phyloP scores from a whole-genome alignment of 2,329 filamentous ascomycete species.

The Claviceps monticola region DNA sequence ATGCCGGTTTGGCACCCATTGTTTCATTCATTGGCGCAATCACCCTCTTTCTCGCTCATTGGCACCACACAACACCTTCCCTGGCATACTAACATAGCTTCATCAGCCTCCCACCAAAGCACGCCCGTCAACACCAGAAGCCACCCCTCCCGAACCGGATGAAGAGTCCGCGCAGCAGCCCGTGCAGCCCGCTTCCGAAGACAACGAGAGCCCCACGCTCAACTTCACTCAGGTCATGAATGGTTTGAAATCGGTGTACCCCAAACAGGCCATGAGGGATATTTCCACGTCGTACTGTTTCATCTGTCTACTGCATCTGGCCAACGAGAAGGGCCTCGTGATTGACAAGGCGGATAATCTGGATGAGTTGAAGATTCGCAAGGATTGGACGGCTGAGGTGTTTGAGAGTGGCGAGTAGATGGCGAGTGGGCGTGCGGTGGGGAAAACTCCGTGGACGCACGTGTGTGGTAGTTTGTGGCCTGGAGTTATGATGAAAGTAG shows the following conservation, averaged over 20 bases:
- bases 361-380: conserved; percentile 45
- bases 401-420: conserved; percentile 24
- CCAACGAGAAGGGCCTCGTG: conserved; percentile 80
- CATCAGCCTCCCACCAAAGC: neutral
- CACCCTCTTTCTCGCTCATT: neutral
- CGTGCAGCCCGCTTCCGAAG: conserved; percentile 13
- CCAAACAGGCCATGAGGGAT: conserved; percentile 73
- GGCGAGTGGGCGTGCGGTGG: neutral
- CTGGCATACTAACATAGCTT: neutral
- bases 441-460: too few species aligned
- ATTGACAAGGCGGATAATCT: conserved; percentile 51
- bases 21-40: neutral
- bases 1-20: neutral
- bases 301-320: conserved; percentile 80
- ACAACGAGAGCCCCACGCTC: conserved; percentile 36
- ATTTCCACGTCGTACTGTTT: conserved; percentile 92
- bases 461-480: too few species aligned
- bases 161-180: conserved; percentile 13
- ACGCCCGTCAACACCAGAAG: neutral
- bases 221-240: conserved; percentile 92
- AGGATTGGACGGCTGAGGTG: conserved; percentile 47
- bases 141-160: conserved; percentile 16
- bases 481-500: too few species aligned
- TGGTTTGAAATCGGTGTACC: conserved; percentile 71
- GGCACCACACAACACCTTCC: neutral